Evolutionary conservation across 192 early-diverging fungal species (phyloP).

Genomic region (Kappamyces sp.): DNA sequence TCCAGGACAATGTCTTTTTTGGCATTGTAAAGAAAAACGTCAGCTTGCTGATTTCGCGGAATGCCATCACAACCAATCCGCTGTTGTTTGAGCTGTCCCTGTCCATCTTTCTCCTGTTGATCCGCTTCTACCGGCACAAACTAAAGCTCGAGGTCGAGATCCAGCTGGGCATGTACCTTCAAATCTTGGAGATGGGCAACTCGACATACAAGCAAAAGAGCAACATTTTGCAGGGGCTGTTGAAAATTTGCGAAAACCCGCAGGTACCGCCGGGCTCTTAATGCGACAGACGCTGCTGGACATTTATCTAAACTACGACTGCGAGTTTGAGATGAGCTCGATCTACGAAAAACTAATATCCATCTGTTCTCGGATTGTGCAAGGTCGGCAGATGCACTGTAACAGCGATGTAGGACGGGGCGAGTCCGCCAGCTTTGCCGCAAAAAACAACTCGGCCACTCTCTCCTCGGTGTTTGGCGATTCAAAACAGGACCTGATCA

Average conservation of each 20-base stretch:
- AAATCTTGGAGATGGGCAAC: conserved; percentile 60
- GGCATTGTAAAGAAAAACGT: conserved; percentile 35
- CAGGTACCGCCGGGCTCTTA: conserved; percentile 15
- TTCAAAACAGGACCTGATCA: conserved; percentile 31
- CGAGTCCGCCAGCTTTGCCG: neutral
- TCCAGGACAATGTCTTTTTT: conserved; percentile 37
- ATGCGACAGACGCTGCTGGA: conserved; percentile 45
- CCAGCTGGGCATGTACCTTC: conserved; percentile 54
- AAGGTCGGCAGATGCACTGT: conserved; percentile 18
- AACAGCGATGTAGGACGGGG: neutral
- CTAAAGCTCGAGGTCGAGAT: conserved; percentile 57
- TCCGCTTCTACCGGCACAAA: conserved; percentile 37
- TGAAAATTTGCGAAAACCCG: conserved; percentile 51
- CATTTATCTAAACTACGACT: conserved; percentile 60
- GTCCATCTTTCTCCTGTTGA: conserved; percentile 50
- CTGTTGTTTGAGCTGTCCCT: conserved; percentile 54
- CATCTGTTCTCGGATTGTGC: conserved; percentile 38
- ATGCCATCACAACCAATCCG: conserved; percentile 50
- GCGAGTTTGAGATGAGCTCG: conserved; percentile 42
- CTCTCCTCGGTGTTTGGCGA: conserved; percentile 9
- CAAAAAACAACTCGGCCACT: neutral
- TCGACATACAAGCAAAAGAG: conserved; percentile 50
- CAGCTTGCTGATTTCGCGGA: conserved; percentile 45
- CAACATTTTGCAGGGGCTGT: conserved; percentile 46
- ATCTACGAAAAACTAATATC: conserved; percentile 49